Evolutionary conservation across 2,329 filamentous ascomycete species (phyloP), one percentile per base, ranked within the genome.

Genomic region (Pseudogymnoascus sp.): DNA sequence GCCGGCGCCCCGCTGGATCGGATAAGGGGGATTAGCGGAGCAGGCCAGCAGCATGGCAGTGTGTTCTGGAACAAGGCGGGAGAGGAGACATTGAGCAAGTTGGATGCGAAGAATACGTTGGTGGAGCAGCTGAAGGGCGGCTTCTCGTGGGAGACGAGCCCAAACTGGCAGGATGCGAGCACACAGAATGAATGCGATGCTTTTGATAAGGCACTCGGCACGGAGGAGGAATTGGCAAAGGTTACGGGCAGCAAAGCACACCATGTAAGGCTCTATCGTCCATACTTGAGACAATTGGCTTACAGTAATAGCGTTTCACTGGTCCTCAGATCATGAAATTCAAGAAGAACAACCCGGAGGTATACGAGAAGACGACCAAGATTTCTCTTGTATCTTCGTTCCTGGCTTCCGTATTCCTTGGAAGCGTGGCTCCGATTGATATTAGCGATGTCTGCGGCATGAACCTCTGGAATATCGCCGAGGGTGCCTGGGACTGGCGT

Each of bases 121-220:
- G 81, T 89, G 59, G 85, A 89, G 64, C 92, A 96, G 77, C 78
- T 97, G 26, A 75, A 74, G 63, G 70, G 74, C 26, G 89, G 88
- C 0, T 90, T 97, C 72, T 89, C 92, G 14, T 89, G 95, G 74
- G 87, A 89, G 4, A 92, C 87, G 77, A 92, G 91, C 67, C 94
- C 94, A 6, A 99, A 97, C 74, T 99, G 94, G 94, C 94, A 97
- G 77, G 94, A 99, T 74, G 89, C 92, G 65, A 96, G 92, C 76
- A 97, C 94, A 1, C 92, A 97, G 77, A 81, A 81, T 67, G 90
- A 99, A 77, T 97, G 92, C 72, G 92, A 97, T 73, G 81, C 84
- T 66, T 97, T 97, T 72, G 92, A 97, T 74, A 81, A 78, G 4
- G 78, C 80, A 61, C 77, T 97, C 6, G 90, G 89, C 0, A 80